Conservation (phyloP, 1,284 basidiomycete species). For the Cystobasidiaceae sp. region DNA sequence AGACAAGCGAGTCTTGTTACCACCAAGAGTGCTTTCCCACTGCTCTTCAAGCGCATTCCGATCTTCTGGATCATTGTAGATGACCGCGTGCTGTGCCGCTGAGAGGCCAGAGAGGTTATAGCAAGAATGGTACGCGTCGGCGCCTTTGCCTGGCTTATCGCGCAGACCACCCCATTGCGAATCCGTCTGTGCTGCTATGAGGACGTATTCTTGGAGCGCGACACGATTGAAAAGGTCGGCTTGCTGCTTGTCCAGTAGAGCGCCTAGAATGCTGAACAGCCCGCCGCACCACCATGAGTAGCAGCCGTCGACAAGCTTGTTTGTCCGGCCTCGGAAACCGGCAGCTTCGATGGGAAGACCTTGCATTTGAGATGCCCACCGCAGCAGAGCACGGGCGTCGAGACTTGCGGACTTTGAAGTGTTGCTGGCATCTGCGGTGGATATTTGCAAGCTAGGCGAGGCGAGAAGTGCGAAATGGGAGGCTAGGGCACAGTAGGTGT, state of each 20-base stretch:
- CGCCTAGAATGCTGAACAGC: slow-evolving; percentile 72
- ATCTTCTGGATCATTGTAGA: neutral
- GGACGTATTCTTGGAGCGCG: slow-evolving; percentile 80
- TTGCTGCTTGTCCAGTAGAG: slow-evolving; percentile 48
- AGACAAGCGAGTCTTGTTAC: neutral
- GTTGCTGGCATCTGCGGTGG: neutral
- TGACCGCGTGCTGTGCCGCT: slow-evolving; percentile 70
- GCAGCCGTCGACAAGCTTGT: slow-evolving; percentile 98
- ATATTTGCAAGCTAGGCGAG: slow-evolving; percentile 32
- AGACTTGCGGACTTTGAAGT: slow-evolving; percentile 47
- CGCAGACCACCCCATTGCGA: slow-evolving; percentile 69
- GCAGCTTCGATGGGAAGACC: slow-evolving; percentile 76
- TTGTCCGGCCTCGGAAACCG: slow-evolving; percentile 88
- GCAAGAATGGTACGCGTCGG: slow-evolving; percentile 86
- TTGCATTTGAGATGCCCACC: slow-evolving; percentile 87
- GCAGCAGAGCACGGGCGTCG: slow-evolving; percentile 59
- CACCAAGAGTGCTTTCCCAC: neutral
- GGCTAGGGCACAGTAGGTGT: slow-evolving; percentile 87
- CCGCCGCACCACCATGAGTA: slow-evolving; percentile 99
- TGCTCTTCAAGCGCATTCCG: neutral
- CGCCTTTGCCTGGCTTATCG: slow-evolving; percentile 87
- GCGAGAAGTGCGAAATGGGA: slow-evolving; percentile 70
- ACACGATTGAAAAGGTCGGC: slow-evolving; percentile 42
- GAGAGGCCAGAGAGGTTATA: slow-evolving; percentile 88
- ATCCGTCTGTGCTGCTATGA: slow-evolving; percentile 74